Base-by-base conservation (phyloP, 176 grass and related monocot genomes). In the Puccinellia tenuiflora region DNA sequence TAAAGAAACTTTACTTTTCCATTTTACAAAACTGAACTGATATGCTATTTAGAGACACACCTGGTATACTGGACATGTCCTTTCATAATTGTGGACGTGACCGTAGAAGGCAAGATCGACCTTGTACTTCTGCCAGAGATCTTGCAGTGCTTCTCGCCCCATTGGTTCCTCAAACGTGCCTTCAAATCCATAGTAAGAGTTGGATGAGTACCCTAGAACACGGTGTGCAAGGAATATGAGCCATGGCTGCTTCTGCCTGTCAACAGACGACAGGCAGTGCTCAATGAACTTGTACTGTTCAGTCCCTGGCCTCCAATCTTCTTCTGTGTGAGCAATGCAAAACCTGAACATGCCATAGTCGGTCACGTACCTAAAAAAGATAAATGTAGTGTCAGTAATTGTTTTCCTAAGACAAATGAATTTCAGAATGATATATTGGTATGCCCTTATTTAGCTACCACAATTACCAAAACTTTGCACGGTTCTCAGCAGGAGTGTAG, bases 401-500 rank as follows among this genome's bases (percentile, higher is more conserved):
- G 5, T 22, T 73, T 30, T 73, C 15, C 7, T 4, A 73, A 48
- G 43, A 30, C 15, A 30, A 48, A 7, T 79, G 29, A 68, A 73
- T 34, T n/a, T 68, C 17, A 17, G 29, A 88, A 80, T 40, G n/a
- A 21, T 31, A 46, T 15, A 29, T 54, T 24, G 13, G 0, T 52
- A 25, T 63, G 50, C 24, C 13, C 38, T 62, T 77, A 42, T 66
- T 40, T 45, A 76, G 25, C 18, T 4, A 34, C n/a, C 22, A 4
- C 3, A 9, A 3, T 65, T 88, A 95, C 93, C 96, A 98, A 69
- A 91, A 95, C 26, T 95, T 98, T 73, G 91, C 92, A 51, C 89
- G 85, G 81, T 93, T 95, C 55, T 95, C 92, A 15, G 96, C 87
- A 28, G 96, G 96, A 39, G 94, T 92, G 73, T 98, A 98, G 79